Evolutionary conservation across 805 yeast species (phyloP), one percentile per base, ranked within the genome.

Genomic region (Candida sonorensis): DNA sequence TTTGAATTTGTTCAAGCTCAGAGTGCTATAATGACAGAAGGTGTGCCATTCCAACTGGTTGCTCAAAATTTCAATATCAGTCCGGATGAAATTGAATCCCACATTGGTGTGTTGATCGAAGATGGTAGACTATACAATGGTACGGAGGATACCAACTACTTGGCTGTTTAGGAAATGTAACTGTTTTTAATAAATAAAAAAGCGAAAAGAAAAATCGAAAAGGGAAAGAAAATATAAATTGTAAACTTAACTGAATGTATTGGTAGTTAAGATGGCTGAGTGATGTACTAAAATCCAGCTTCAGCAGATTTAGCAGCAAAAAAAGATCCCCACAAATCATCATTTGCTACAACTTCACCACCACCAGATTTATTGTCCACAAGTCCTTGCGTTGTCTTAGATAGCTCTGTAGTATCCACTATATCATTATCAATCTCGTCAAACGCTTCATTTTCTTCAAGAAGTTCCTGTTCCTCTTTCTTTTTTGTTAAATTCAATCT

Each of bases 71-170:
- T 81, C 48, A 66, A 63, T 31, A 37, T 79, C 7, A 47, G 69
- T 23, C 68, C 62, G 33, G 72, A 67, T 16, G 69, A 66, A 19
- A 79, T 72, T 14, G 59, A 61, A 39, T 55, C 61, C 17, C 64
- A 64, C 40, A 74, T 84, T 47, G 64, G 63, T 21, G 62, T 64
- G 15, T 63, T 82, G 45, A 67, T 74, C 10, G 87, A 81, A 27
- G 77, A 69, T 36, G 94, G 88, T 23, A 75, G 66, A 44, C 66
- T 81, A 29, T 82, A 79, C 51, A 67, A 72, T 29, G 85, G 87
- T 10, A 71, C 72, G 39, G 86, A 81, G 46, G 90, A 81, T 38
- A 67, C 67, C 34, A 66, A 74, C 17, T 79, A 55, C 48, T 63
- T 78, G 45, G 74, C 78, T 33, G 67, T 75, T 37, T 71, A 51